A percentile compares a stretch with the other conserved stretches of the same genome.
Evolutionary conservation across 2,329 filamentous ascomycete genomes (phyloP).

Genomic region (Fusarium pseudocircinatum): DNA sequence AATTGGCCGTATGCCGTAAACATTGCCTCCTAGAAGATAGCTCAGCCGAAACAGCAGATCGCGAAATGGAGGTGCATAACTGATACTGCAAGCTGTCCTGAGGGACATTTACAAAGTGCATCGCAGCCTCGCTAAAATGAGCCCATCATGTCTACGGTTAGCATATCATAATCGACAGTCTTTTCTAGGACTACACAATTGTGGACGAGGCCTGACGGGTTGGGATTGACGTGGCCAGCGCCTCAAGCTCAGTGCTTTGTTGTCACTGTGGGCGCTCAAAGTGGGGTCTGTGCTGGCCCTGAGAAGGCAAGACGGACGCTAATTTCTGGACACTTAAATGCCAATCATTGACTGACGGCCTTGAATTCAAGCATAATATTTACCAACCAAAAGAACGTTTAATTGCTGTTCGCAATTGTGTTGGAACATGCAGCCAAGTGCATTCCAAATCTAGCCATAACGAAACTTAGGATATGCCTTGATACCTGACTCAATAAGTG

Average conservation of each 20-base stretch:
- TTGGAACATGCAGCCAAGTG: not conserved
- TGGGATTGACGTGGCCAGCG: not conserved
- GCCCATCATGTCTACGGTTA: rapidly evolving
- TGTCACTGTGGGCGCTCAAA: not conserved
- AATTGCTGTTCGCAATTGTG: not conserved
- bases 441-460: rapidly evolving
- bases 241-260: not conserved
- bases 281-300: not conserved
- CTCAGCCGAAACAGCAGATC: rapidly evolving
- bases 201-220: not conserved
- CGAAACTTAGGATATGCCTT: not conserved
- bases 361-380: rapidly evolving
- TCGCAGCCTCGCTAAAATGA: not conserved
- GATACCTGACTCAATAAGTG: not conserved
- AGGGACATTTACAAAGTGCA: rapidly evolving
- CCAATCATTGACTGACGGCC: not conserved
- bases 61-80: rapidly evolving
- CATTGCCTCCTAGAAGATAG: no score
- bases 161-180: rapidly evolving
- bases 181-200: not conserved
- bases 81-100: rapidly evolving
- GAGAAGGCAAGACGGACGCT: rapidly evolving
- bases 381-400: not conserved
- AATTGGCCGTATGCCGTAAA: rapidly evolving
- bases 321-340: not conserved